Conservation (phyloP, 2,329 filamentous ascomycete genomes). For the Colletotrichum karsti region DNA sequence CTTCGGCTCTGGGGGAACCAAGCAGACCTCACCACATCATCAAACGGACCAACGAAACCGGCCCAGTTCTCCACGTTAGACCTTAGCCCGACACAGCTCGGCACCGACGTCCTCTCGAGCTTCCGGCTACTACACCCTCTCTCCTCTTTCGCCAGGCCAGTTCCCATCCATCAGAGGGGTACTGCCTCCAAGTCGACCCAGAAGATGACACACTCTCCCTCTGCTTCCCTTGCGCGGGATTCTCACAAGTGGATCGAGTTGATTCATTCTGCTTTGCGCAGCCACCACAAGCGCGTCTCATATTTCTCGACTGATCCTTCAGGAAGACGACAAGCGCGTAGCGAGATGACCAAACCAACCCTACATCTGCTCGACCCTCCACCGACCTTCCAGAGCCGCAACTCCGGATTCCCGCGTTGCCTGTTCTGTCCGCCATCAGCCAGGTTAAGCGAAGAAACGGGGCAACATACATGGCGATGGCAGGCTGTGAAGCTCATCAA, state of each 20-base stretch:
- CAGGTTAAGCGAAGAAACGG: not conserved
- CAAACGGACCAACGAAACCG: slow-evolving; percentile 11
- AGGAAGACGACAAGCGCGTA: slow-evolving; percentile 28
- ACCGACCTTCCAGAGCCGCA: slow-evolving; percentile 8
- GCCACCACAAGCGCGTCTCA: slow-evolving; percentile 30
- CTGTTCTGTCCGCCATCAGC: not conserved
- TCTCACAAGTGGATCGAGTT: slow-evolving; percentile 5
- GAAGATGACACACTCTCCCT: slow-evolving; percentile 14
- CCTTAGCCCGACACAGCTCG: not conserved
- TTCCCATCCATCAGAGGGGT: not conserved
- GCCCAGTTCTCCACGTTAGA: slow-evolving; percentile 7
- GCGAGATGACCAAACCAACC: slow-evolving; percentile 26
- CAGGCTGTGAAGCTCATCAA: not conserved
- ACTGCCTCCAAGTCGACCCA: not conserved
- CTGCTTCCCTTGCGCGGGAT: not conserved
- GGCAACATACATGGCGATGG: not conserved
- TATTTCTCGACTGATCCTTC: slow-evolving; percentile 15
- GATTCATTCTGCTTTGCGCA: slow-evolving; percentile 24
- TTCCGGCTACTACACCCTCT: not conserved
- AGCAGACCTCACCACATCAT: slow-evolving; percentile 21
- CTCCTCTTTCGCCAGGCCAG: no score
- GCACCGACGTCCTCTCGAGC: not conserved
- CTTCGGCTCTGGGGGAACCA: not conserved
- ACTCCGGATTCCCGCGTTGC: slow-evolving; percentile 1
- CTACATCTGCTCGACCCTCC: slow-evolving; percentile 15